Evolutionary conservation across 164 flowering plant species (phyloP).

Genomic region (Kalanchoe fedtschenkoi): DNA sequence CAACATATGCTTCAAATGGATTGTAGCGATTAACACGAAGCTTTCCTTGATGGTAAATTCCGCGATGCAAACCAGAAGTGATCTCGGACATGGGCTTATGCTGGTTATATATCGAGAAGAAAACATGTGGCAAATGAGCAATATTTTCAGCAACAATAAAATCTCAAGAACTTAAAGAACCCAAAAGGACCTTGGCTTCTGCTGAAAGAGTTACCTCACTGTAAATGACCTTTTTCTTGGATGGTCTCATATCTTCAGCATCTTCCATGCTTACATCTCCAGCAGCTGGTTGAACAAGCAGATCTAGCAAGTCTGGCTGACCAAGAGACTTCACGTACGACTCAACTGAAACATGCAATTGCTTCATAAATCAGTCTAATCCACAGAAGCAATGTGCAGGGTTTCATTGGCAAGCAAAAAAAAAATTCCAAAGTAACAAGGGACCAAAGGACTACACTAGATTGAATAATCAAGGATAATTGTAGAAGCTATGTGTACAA

Average conservation of each 20-base stretch:
- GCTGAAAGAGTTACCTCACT: constrained; percentile 43
- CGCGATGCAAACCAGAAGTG: constrained; percentile 81
- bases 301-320: constrained; percentile 76
- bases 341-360: constrained; percentile 54
- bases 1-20: constrained; percentile 99
- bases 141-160: neutral
- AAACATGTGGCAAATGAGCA: neutral
- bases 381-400: neutral
- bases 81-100: constrained; percentile 98
- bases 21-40: constrained; percentile 96
- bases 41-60: constrained; percentile 95
- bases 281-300: constrained; percentile 58
- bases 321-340: constrained; percentile 77
- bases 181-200: neutral
- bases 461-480: neutral
- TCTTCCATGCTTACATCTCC: constrained; percentile 69
- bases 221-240: constrained; percentile 75
- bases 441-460: neutral
- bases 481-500: neutral
- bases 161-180: neutral
- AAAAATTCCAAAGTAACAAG: neutral
- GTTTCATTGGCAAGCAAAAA: neutral
- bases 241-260: constrained; percentile 79
- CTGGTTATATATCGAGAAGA: constrained; percentile 25
- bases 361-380: constrained; percentile 7